phyloP scores from a whole-genome alignment of 1,284 basidiomycete genomes.

The Psilocybe mexicana region DNA sequence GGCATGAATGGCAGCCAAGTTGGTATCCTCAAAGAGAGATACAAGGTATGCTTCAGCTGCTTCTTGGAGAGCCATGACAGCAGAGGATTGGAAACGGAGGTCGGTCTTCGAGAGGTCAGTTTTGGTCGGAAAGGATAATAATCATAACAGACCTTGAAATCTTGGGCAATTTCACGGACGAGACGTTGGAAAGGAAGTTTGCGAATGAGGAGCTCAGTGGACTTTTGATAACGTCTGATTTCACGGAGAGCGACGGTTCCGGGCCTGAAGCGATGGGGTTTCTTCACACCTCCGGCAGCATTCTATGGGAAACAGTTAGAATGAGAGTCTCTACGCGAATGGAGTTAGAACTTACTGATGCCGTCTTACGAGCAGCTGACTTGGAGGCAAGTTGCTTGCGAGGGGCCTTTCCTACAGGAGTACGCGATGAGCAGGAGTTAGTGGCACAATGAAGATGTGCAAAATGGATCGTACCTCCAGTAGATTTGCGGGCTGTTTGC shows the following conservation, averaged over 20 bases:
- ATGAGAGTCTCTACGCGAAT: background rate
- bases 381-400: slow-evolving; percentile 92
- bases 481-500: slow-evolving; percentile 84
- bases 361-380: slow-evolving; percentile 81
- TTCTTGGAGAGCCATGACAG: slow-evolving; percentile 78
- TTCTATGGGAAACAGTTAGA: slow-evolving; percentile 28
- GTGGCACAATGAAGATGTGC: slow-evolving; percentile 5
- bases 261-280: slow-evolving; percentile 62
- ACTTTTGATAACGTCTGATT: slow-evolving; percentile 84
- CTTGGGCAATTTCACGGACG: slow-evolving; percentile 72
- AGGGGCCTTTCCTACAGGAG: slow-evolving; percentile 70
- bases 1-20: slow-evolving; percentile 70
- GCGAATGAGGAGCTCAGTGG: slow-evolving; percentile 76
- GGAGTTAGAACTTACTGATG: slow-evolving; percentile 36
- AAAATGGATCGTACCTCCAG: slow-evolving; percentile 57
- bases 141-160: slow-evolving; percentile 58
- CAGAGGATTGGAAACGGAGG: slow-evolving; percentile 80
- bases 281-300: slow-evolving; percentile 75
- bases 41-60: slow-evolving; percentile 79
- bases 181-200: slow-evolving; percentile 77
- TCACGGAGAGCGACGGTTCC: slow-evolving; percentile 82
- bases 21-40: slow-evolving; percentile 73
- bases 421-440: background rate
- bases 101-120: slow-evolving; percentile 53
- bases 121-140: slow-evolving; percentile 4